Evolutionary conservation across 345 rosid species (phyloP).

Genomic region (Punica granatum): DNA sequence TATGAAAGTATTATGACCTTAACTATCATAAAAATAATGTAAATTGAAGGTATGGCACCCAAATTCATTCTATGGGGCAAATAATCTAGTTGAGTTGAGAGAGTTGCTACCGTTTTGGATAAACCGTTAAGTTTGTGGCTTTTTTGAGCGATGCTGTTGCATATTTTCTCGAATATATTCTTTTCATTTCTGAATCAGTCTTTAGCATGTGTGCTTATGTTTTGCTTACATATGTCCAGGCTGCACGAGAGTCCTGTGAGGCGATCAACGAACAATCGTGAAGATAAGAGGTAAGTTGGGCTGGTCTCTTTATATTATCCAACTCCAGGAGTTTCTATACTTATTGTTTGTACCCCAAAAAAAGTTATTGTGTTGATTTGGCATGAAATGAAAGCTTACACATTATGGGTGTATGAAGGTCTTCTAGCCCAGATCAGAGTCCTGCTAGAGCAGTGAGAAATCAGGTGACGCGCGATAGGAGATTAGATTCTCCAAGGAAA

Average conservation of each 20-base stretch:
- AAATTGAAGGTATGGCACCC: too few relatives aligned
- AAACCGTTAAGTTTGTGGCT: not conserved
- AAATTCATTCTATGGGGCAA: not conserved
- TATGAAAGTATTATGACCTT: not conserved
- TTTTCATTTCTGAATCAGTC: not conserved
- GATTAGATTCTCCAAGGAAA: conserved; percentile 23
- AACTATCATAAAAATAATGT: not conserved
- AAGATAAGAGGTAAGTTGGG: conserved; percentile 8
- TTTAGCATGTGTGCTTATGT: not conserved
- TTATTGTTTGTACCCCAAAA: not conserved
- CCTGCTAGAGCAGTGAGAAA: conserved; percentile 10
- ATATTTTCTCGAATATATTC: too few relatives aligned
- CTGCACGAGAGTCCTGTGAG: conserved; percentile 6
- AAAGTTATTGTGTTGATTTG: not conserved
- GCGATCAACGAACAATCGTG: conserved; percentile 5
- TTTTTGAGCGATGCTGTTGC: not conserved
- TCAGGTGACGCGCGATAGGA: conserved; percentile 12
- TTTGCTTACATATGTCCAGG: not conserved
- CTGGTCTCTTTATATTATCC: not conserved
- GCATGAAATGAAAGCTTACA: not conserved
- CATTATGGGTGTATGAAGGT: not conserved
- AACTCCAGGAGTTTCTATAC: not conserved
- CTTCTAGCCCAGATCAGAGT: conserved; percentile 11
- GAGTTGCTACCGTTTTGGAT: not conserved
- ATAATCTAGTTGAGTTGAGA: not conserved